These are phyloP conservation scores for Paramecium sexaurelia DNA, from an alignment of 73 alveolate species.

Conservation along the genomic window DNA sequence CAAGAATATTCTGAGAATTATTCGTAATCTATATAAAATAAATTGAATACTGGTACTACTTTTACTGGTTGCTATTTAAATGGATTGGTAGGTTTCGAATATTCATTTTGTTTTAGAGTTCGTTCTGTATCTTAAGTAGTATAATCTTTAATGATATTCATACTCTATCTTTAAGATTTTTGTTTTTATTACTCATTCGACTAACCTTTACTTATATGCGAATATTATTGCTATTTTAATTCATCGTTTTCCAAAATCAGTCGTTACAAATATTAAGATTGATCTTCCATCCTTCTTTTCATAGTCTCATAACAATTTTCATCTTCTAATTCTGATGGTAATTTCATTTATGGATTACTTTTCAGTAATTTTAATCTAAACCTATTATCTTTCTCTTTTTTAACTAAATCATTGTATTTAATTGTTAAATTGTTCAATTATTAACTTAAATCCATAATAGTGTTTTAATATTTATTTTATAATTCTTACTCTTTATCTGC, in stretches of 20 bases:
- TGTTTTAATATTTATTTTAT: not conserved
- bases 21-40: not conserved
- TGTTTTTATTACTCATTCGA: not conserved
- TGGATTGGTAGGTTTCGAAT: not conserved
- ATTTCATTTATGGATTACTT: not conserved
- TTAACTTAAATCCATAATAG: constrained; percentile 7
- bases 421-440: not conserved
- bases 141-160: not conserved
- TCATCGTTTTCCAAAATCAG: constrained; percentile 32
- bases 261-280: constrained; percentile 9
- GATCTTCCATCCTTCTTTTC: constrained; percentile 40
- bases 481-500: constrained; percentile 13
- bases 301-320: constrained; percentile 44
- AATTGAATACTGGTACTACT: not conserved
- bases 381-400: constrained; percentile 53
- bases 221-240: not conserved
- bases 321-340: constrained; percentile 42
- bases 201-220: not conserved
- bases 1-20: not conserved
- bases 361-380: constrained; percentile 35
- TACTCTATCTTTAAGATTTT: not conserved
- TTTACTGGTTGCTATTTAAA: not conserved
- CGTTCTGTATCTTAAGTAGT: constrained; percentile 42
- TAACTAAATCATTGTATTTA: constrained; percentile 40
- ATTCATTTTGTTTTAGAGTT: not conserved